Evolutionary conservation across 176 grass and related monocot genomes (phyloP).

Genomic region (Pontederia paniculata): DNA sequence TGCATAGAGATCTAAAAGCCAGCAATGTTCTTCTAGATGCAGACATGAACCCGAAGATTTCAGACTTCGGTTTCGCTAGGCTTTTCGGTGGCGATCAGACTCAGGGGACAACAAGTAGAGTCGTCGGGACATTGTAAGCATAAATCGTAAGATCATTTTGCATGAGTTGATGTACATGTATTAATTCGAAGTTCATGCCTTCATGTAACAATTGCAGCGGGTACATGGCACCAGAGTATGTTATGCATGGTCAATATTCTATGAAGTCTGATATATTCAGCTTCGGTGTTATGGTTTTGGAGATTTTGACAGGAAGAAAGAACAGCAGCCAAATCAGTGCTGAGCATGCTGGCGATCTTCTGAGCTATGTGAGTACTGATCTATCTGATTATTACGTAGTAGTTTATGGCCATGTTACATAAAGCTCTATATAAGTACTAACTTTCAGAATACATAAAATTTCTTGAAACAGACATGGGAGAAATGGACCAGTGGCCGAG

Average conservation of each 20-base stretch:
- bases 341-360: conserved; percentile 35
- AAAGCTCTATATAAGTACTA: not conserved
- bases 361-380: conserved; percentile 31
- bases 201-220: conserved; percentile 16
- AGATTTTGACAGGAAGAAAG: conserved; percentile 48
- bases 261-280: conserved; percentile 49
- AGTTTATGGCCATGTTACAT: not conserved
- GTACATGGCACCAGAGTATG: conserved; percentile 56
- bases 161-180: too few species aligned
- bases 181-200: too few species aligned
- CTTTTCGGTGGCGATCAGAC: conserved; percentile 15
- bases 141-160: not conserved
- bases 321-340: conserved; percentile 27
- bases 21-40: conserved; percentile 39
- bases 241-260: conserved; percentile 43
- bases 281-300: conserved; percentile 38
- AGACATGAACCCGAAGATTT: conserved; percentile 35
- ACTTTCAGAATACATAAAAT: not conserved
- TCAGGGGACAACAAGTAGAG: conserved; percentile 19
- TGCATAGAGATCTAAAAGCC: conserved; percentile 37
- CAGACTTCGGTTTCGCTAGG: conserved; percentile 41
- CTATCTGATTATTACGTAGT: not conserved
- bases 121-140: conserved; percentile 32
- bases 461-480: conserved; percentile 25
- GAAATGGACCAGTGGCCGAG: conserved; percentile 30